Base-by-base conservation (phyloP, 2,329 filamentous ascomycete genomes). In the Pseudomassariella vexata region DNA sequence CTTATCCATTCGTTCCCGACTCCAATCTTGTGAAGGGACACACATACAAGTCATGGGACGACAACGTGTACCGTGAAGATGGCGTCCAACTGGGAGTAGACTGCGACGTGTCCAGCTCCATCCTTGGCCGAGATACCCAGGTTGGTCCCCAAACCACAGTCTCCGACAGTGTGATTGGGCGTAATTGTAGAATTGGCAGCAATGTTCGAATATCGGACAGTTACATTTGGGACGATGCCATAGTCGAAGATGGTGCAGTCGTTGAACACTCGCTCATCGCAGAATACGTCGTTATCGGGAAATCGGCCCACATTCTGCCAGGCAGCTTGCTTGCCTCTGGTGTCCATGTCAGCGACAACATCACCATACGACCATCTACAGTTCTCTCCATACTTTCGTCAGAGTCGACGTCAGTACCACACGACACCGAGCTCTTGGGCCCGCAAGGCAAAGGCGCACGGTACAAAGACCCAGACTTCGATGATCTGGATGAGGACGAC, bases 201-300 rank as follows among this genome's bases (percentile, higher is more conserved):
- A 85, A 92, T 43, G 89, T 92, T 18, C 73, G 68, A 22, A 77
- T 98, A 39, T 73, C 84, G 28, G 73, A 86, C 45, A 82, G 85
- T 15, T 90, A 87, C 47, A 76, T 98, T n/a, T 96, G 90, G 89
- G 86, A 95, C 47, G 76, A 88, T 46, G 79, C 78, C 0, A 73
- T 73, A 5, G 76, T 98, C 44, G 83, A 79, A 2, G 86, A 95
- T 50, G 80, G 79, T 14, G 70, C 82, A 11, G 72, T 72, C 16
- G 65, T 98, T 28, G 69, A 73, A 7, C 73, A 78, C 42, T 81
- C 87, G 2, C 77, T 98, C 24, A 65, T 98, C 33, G 92, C 85
- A 5, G 79, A 81, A 47, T 75, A 77, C 28, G 83, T 73, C 12
- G 64, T 71, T 2, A 62, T 98, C 34, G 88, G 88, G 15, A 80